A percentile compares a stretch with the other conserved stretches of the same genome.
phyloP scores from a whole-genome alignment of 345 rosid species.

The Trapa incisa region DNA sequence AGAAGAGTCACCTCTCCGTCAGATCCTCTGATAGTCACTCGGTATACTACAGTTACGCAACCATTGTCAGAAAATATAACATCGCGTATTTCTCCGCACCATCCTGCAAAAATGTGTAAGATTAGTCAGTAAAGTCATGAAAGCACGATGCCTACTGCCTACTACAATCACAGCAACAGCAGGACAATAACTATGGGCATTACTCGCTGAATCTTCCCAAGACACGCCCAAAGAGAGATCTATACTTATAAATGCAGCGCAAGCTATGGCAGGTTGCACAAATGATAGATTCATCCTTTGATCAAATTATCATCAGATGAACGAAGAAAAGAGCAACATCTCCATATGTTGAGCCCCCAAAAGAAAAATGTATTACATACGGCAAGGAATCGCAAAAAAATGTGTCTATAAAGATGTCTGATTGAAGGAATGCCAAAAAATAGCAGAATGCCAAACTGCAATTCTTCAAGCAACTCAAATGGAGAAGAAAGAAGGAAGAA shows the following conservation, averaged over 20 bases:
- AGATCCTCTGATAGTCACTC: slow-evolving; percentile 85
- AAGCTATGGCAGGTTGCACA: background rate
- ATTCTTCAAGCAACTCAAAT: background rate
- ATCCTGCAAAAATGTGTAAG: slow-evolving; percentile 23
- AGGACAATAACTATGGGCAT: background rate
- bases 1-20: slow-evolving; percentile 73
- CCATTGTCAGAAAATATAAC: slow-evolving; percentile 85
- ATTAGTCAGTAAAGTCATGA: background rate
- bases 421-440: background rate
- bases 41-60: slow-evolving; percentile 81
- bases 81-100: slow-evolving; percentile 98
- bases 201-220: background rate
- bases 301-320: background rate
- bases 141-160: background rate
- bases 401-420: background rate
- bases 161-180: background rate
- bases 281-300: background rate
- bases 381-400: background rate
- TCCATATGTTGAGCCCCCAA: background rate
- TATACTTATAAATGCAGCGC: background rate
- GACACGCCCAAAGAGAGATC: background rate
- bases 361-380: background rate
- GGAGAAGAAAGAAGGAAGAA: slow-evolving; percentile 6
- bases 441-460: background rate
- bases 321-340: background rate